A percentile compares a stretch with the other conserved stretches of the same genome.
Evolutionary conservation across 495 filamentous ascomycete species (phyloP).

Genomic region (Acidomyces sp.): DNA sequence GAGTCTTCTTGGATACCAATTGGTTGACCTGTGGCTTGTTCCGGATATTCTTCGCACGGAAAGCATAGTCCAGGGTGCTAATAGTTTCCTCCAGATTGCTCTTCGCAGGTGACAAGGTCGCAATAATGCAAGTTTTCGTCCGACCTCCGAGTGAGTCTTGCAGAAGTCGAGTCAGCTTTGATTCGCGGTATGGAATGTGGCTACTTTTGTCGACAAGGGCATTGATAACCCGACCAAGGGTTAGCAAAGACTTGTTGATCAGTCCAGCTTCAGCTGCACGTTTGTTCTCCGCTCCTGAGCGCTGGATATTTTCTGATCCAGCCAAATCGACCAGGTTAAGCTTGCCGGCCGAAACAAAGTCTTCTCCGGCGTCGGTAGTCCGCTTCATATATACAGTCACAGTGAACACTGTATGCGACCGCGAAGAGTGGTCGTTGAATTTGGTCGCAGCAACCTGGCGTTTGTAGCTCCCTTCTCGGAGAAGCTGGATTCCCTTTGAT

Average conservation of each 20-base stretch:
- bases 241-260: conserved; percentile 95
- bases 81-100: conserved; percentile 96
- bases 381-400: conserved; percentile 80
- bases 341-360: conserved; percentile 86
- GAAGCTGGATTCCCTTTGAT: conserved; percentile 66
- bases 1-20: conserved; percentile 76
- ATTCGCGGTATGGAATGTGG: conserved; percentile 93
- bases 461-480: conserved; percentile 82
- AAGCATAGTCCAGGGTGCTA: conserved; percentile 92
- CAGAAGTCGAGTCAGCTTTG: conserved; percentile 83
- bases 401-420: conserved; percentile 94
- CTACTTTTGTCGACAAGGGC: conserved; percentile 80
- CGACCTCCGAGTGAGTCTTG: conserved; percentile 93
- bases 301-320: conserved; percentile 92
- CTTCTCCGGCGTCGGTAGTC: conserved; percentile 67
- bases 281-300: conserved; percentile 95
- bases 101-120: conserved; percentile 85
- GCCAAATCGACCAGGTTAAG: conserved; percentile 93
- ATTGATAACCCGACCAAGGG: conserved; percentile 92
- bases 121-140: conserved; percentile 97
- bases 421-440: conserved; percentile 91
- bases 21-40: conserved; percentile 96
- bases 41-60: conserved; percentile 92
- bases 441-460: conserved; percentile 95
- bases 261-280: conserved; percentile 87